Conservation (phyloP, 2,329 filamentous ascomycete genomes). For the Claviceps fusiformis region DNA sequence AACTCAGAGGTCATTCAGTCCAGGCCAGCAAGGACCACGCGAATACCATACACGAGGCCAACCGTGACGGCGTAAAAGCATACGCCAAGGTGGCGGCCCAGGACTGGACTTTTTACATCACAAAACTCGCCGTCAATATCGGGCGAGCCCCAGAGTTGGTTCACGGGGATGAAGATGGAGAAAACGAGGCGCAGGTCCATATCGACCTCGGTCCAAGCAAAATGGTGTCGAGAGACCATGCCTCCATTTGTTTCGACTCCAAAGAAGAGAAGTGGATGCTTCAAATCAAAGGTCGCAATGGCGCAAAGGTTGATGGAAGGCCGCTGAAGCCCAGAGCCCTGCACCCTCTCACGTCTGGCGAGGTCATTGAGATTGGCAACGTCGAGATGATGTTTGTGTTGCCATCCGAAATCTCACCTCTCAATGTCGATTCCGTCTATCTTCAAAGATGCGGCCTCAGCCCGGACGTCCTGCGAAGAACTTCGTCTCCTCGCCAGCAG, state of each 20-base stretch:
- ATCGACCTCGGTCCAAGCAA: conserved; percentile 83
- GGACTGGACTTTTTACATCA: conserved; percentile 77
- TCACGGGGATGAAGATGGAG: conserved; percentile 24
- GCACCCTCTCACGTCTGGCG: conserved; percentile 63
- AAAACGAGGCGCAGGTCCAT: conserved; percentile 48
- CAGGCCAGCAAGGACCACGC: conserved; percentile 49
- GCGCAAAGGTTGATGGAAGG: conserved; percentile 67
- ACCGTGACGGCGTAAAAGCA: conserved; percentile 51
- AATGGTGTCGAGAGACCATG: conserved; percentile 65
- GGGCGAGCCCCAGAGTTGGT: conserved; percentile 50
- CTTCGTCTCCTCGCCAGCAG: conserved; percentile 25
- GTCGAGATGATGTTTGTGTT: conserved; percentile 98
- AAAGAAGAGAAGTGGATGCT: conserved; percentile 68
- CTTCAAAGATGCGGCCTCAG: conserved; percentile 52
- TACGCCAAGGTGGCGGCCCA: conserved; percentile 73
- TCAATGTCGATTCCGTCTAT: conserved; percentile 56
- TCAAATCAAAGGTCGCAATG: conserved; percentile 80
- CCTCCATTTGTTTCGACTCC: conserved; percentile 58
- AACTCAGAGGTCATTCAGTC: conserved; percentile 34
- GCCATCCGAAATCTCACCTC: conserved; percentile 54
- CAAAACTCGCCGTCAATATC: conserved; percentile 61
- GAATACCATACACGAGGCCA: conserved; percentile 49
- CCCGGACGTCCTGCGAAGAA: conserved; percentile 15
- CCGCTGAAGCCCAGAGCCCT: conserved; percentile 53
- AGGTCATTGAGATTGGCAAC: conserved; percentile 81